phyloP scores from a whole-genome alignment of 257 asterid species.

The Gentiana straminea region DNA sequence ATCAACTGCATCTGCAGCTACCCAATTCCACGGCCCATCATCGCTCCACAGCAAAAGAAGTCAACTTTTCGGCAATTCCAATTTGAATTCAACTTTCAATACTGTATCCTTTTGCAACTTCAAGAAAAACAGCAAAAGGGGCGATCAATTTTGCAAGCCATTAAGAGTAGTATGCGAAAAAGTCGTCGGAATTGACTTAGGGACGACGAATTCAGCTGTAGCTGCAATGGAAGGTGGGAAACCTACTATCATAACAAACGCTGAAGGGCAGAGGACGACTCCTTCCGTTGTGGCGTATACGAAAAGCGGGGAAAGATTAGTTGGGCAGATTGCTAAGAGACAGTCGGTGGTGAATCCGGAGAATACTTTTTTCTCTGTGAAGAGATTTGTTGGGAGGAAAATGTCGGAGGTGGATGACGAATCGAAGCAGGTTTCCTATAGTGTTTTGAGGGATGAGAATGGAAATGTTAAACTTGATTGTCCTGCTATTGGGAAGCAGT shows the following conservation, averaged over 20 bases:
- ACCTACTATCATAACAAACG: slow-evolving; percentile 80
- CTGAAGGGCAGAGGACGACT: slow-evolving; percentile 85
- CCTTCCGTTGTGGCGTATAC: slow-evolving; percentile 92
- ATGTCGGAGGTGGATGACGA: slow-evolving; percentile 90
- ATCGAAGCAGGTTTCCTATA: slow-evolving; percentile 80
- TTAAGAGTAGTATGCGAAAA: slow-evolving; percentile 78
- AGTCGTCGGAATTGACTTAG: slow-evolving; percentile 82
- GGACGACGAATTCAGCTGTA: slow-evolving; percentile 86
- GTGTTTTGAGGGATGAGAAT: slow-evolving; percentile 71
- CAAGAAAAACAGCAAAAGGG: too few species aligned
- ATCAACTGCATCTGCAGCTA: too few species aligned
- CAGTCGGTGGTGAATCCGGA: slow-evolving; percentile 91
- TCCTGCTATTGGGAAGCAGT: slow-evolving; percentile 79
- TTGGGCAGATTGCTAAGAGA: slow-evolving; percentile 87
- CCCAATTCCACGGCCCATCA: too few species aligned
- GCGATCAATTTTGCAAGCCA: slow-evolving; percentile 2
- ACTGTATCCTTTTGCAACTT: too few species aligned
- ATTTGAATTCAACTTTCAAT: too few species aligned
- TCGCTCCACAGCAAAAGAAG: too few species aligned
- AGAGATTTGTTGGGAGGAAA: slow-evolving; percentile 86
- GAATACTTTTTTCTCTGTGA: slow-evolving; percentile 77
- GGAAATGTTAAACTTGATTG: slow-evolving; percentile 91
- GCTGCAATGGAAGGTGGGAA: slow-evolving; percentile 97
- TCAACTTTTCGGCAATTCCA: too few species aligned
- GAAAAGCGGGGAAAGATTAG: slow-evolving; percentile 68